Evolutionary conservation across 768 basidiomycete genomes (phyloP).

Genomic region (Crucibulum laeve): DNA sequence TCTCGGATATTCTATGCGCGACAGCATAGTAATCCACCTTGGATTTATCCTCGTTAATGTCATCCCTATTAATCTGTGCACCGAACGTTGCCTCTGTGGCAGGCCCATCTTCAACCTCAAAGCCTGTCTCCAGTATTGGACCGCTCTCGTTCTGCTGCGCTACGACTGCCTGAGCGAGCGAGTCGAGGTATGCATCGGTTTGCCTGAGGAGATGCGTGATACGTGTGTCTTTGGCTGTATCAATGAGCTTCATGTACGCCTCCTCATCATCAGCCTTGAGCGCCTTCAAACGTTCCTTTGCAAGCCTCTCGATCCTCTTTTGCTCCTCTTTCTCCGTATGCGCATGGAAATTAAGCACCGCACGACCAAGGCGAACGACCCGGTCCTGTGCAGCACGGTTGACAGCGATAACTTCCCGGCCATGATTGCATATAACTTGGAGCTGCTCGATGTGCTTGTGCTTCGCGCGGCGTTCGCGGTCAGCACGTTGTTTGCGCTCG

Average conservation of each 20-base stretch:
- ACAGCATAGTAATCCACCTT: slow-evolving; percentile 97
- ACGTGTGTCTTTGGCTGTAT: slow-evolving; percentile 98
- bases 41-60: slow-evolving; percentile 49
- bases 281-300: slow-evolving; percentile 97
- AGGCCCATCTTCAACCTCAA: slow-evolving; percentile 67
- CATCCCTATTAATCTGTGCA: slow-evolving; percentile 67
- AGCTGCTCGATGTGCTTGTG: slow-evolving; percentile 96
- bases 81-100: slow-evolving; percentile 90
- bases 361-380: slow-evolving; percentile 70
- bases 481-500: slow-evolving; percentile 87
- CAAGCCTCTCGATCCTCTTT: slow-evolving; percentile 91
- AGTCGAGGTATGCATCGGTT: slow-evolving; percentile 93
- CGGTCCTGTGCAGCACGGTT: slow-evolving; percentile 63
- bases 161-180: slow-evolving; percentile 88
- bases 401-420: slow-evolving; percentile 64
- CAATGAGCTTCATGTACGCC: slow-evolving; percentile 98
- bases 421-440: slow-evolving; percentile 79
- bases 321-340: slow-evolving; percentile 97
- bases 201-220: slow-evolving; percentile 94
- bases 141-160: slow-evolving; percentile 83
- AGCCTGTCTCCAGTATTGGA: slow-evolving; percentile 30
- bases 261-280: slow-evolving; percentile 98
- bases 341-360: slow-evolving; percentile 79
- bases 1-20: slow-evolving; percentile 90
- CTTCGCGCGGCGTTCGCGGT: slow-evolving; percentile 92